Base-by-base conservation (phyloP, 163 green algal species). In the Chloroidium sp. region DNA sequence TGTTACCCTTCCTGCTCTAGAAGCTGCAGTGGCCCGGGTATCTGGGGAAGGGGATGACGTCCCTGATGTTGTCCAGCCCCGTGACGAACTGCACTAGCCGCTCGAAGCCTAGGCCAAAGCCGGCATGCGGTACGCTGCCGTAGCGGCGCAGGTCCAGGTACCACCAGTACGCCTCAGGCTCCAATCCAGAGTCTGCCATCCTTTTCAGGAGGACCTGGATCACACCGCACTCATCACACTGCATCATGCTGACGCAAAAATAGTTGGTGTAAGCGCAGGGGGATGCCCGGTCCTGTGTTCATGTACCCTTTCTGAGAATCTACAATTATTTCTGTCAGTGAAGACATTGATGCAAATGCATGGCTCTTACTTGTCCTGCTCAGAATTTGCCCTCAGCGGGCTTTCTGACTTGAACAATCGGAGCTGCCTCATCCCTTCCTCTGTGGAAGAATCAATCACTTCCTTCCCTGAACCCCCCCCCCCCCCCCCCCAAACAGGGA, bases 31-130 rank as follows among this genome's bases (percentile, higher is more conserved):
- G 93, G 75, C 94, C 94, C 3, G 94, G 95, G 90, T 92, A 98
- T 67, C 95, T 85, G 1, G 95, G 95, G 91, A 98, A 98, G 82
- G 95, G 95, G 82, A 98, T 97, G 78, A 94, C 92, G 64, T 98
- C 95, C 0, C 94, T 87, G 83, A 98, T 98, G 93, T 98, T 98
- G 10, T 96, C 90, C 14, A 98, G 82, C 4, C 94, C 94, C 2
- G 97, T 99, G 74, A 90, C 90, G 88, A 99, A 99, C 76, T 98
- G 89, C 62, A 98, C 89, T 60, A 99, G 90, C 64, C 97, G 93
- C 92, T 99, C 97, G 89, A 99, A 99, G 78, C 97, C 97, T 12
- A 99, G 92, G 8, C 97, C 97, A 87, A 99, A 99, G 77, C 97
- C 97, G 8, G 84, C 76, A 82, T 93, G 90, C 0, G 90, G 90